phyloP scores from a whole-genome alignment of 495 filamentous ascomycete genomes.

The Schizothecium vesticola region DNA sequence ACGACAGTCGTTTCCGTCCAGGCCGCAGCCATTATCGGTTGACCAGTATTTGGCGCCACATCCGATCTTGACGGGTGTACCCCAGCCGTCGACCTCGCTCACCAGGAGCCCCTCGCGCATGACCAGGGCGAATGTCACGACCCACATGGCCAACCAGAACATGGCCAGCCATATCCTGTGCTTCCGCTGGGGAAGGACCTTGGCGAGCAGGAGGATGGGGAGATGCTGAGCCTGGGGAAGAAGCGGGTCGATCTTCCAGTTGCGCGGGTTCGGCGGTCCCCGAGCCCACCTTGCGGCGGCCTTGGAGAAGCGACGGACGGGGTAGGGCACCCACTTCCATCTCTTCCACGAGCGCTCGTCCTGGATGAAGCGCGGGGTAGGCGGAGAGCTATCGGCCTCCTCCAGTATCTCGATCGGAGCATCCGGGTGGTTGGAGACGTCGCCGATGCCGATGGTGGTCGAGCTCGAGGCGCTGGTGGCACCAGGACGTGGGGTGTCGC shows the following conservation, averaged over 20 bases:
- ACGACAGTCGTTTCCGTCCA: constrained; percentile 75
- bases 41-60: constrained; percentile 64
- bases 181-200: constrained; percentile 55
- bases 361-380: constrained; percentile 37
- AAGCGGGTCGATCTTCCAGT: constrained; percentile 61
- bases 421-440: constrained; percentile 29
- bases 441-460: constrained; percentile 12
- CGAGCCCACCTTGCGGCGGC: constrained; percentile 58
- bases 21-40: constrained; percentile 65
- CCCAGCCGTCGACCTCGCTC: constrained; percentile 64
- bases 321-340: constrained; percentile 47
- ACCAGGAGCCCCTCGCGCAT: constrained; percentile 58
- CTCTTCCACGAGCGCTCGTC: constrained; percentile 32
- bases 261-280: constrained; percentile 61
- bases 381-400: constrained; percentile 21
- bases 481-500: constrained; percentile 16
- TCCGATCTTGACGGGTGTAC: constrained; percentile 57
- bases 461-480: constrained; percentile 5
- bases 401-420: constrained; percentile 30
- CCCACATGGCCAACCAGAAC: constrained; percentile 63
- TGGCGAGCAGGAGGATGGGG: constrained; percentile 58
- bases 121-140: constrained; percentile 64
- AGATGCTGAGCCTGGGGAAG: constrained; percentile 65
- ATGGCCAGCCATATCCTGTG: constrained; percentile 56
- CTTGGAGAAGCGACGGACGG: constrained; percentile 35